Conservation (phyloP, 192 early-diverging fungal genomes). For the Chytriomyces sp. region DNA sequence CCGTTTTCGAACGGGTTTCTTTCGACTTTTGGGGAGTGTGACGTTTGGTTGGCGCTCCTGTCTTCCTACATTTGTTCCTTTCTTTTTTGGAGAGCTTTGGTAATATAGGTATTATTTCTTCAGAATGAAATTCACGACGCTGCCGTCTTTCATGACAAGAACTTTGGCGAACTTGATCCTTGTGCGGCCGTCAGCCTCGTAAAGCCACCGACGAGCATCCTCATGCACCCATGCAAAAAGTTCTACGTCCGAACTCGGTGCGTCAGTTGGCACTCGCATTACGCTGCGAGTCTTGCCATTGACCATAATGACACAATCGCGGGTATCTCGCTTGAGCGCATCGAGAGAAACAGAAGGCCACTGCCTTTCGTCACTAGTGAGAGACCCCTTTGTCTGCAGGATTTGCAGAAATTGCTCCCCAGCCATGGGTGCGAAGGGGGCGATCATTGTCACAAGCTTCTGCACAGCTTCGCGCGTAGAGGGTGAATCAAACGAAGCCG, state of each 20-base stretch:
- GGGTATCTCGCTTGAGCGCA: neutral
- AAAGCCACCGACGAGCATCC: constrained; percentile 25
- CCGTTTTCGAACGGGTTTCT: neutral
- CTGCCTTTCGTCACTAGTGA: neutral
- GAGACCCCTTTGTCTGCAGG: neutral
- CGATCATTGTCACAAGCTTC: constrained; percentile 28
- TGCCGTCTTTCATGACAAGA: constrained; percentile 73
- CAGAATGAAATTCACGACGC: constrained; percentile 82
- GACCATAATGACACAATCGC: constrained; percentile 45
- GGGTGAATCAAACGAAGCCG: neutral
- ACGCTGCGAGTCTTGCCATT: constrained; percentile 80
- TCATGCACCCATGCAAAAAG: constrained; percentile 27
- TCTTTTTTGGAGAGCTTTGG: too few species aligned
- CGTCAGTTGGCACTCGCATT: constrained; percentile 46
- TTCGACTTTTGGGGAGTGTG: neutral
- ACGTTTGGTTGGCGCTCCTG: too few species aligned
- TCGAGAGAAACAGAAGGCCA: constrained; percentile 29
- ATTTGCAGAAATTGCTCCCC: constrained; percentile 28
- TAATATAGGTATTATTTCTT: too few species aligned
- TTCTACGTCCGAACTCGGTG: constrained; percentile 48
- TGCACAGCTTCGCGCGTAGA: neutral
- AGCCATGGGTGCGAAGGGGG: constrained; percentile 43
- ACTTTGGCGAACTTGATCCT: constrained; percentile 54
- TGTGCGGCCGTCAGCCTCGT: constrained; percentile 32
- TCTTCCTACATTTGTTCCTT: too few species aligned